Base-by-base conservation (phyloP, 768 basidiomycete genomes). In the Pilatotrama ljubarskyi region DNA sequence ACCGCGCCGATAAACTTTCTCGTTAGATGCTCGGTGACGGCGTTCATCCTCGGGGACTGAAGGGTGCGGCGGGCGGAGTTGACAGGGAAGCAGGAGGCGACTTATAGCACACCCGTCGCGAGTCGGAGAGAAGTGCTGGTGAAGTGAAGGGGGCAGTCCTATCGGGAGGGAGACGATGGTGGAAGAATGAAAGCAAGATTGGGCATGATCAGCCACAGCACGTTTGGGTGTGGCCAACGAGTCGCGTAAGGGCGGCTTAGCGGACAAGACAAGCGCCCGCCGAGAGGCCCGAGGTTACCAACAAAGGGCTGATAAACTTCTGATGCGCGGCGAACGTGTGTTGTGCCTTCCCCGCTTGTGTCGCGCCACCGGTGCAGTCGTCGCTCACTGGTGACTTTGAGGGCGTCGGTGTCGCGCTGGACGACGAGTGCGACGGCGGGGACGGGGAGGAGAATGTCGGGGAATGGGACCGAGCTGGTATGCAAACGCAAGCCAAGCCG, bases 1-100 rank as follows among this genome's bases (percentile, higher is more conserved):
- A 94, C 92, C 6, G 91, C 87, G 29, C 91, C 91, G 56, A 92
- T 90, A 63, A 92, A 90, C 20, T 64, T 72, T 44, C 61, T 65
- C 18, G 73, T 51, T 11, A 65, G 38, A 26, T 63, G 64, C 35
- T 66, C 60, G 35, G 73, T 49, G 8, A 61, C 61, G 29, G 63
- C 51, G 32, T 55, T 61, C 60, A 64, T 66, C 46, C 25, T 43
- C 41, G 40, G 14, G 15, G 57, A 46, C 50, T 18, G 44, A 10
- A 24, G 35, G 41, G 29, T 32, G 29, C 29, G 29, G 29, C 29
- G 29, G 29, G 29, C 29, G 29, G 29, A 32, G 29, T 32, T 32
- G 29, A 32, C 29, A 20, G n/a, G 9, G 20, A 13, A 41, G 26
- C 29, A 25, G 40, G 36, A 25, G 40, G 36, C 47, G 17, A 38